Percentiles rank a stretch among this genome's conserved stretches.
phyloP scores from a whole-genome alignment of 2,329 filamentous ascomycete species.

The Camptophora hylomeconis region DNA sequence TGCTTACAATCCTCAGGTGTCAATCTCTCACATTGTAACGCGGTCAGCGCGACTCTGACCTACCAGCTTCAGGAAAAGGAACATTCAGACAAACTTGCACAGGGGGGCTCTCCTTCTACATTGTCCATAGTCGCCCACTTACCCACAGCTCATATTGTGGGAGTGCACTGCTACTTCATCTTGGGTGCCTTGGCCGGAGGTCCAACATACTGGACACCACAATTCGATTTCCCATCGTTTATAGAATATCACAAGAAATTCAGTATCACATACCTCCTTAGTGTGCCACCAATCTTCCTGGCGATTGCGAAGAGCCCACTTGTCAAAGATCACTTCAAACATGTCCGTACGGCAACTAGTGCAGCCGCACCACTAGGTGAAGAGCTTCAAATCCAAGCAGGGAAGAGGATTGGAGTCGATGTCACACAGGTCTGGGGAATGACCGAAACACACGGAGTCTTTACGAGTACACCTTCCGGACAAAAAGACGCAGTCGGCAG shows the following conservation, averaged over 20 bases:
- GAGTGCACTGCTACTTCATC: slow-evolving; percentile 34
- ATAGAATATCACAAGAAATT: slow-evolving; percentile 39
- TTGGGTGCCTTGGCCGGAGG: slow-evolving; percentile 35
- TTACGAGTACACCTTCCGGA: slow-evolving; percentile 33
- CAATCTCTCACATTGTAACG: slow-evolving; percentile 28
- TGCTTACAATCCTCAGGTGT: no score
- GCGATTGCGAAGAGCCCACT: slow-evolving; percentile 44
- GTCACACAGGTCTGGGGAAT: slow-evolving; percentile 15
- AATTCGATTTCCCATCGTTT: slow-evolving; percentile 45
- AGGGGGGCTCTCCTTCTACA: slow-evolving; percentile 23
- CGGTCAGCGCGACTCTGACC: no score
- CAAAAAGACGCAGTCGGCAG: slow-evolving; percentile 34
- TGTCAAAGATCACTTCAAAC: slow-evolving; percentile 43
- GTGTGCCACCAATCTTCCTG: slow-evolving; percentile 48
- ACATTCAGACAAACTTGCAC: slow-evolving; percentile 31
- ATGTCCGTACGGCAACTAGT: slow-evolving; percentile 33
- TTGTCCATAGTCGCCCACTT: slow-evolving; percentile 32
- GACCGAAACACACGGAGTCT: slow-evolving; percentile 22
- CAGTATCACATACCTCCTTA: slow-evolving; percentile 42
- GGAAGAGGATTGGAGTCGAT: slow-evolving; percentile 32
- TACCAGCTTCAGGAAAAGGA: no score
- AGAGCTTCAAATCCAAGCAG: slow-evolving; percentile 40
- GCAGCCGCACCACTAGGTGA: slow-evolving; percentile 46
- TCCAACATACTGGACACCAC: slow-evolving; percentile 49
- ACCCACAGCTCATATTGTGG: slow-evolving; percentile 35